Percentiles rank a stretch among this genome's conserved stretches.
These are phyloP conservation scores for Nicotiana benthamiana DNA, from an alignment of 257 asterid genomes.

Conservation along the genomic window DNA sequence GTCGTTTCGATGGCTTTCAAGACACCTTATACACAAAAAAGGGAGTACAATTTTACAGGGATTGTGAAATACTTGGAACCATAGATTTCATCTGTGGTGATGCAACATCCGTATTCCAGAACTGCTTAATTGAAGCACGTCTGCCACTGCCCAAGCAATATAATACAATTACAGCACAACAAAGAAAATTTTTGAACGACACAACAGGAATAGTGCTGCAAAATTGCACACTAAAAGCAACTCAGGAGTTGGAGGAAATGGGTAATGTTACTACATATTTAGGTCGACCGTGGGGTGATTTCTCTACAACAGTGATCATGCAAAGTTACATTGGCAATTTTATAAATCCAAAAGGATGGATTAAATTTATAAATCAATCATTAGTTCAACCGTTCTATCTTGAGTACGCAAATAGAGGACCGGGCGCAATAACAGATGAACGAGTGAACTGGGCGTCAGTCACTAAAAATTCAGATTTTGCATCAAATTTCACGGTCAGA, in stretches of 20 bases:
- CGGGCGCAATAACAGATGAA: too few relatives aligned
- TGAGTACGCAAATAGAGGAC: background rate
- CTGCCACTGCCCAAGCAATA: background rate
- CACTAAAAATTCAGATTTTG: too few relatives aligned
- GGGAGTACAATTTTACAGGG: conserved; percentile 6
- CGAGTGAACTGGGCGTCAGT: too few relatives aligned
- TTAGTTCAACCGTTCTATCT: too few relatives aligned
- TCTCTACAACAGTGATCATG: background rate
- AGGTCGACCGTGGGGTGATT: conserved; percentile 14
- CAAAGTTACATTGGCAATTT: background rate
- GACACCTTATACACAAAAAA: background rate
- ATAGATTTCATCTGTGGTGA: background rate
- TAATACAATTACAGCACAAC: conserved; percentile 6
- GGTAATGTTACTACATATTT: background rate
- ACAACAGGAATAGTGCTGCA: background rate
- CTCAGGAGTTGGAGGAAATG: background rate
- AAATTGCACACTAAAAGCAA: background rate
- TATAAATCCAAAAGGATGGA: conserved; percentile 2
- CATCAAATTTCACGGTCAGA: too few relatives aligned
- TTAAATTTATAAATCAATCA: background rate
- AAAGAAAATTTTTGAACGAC: background rate
- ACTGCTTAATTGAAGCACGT: background rate
- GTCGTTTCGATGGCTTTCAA: conserved; percentile 13
- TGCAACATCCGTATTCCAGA: background rate
- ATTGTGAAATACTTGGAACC: conserved; percentile 11